Conservation (phyloP, 306 rosid species). For the Trifolium repens region DNA sequence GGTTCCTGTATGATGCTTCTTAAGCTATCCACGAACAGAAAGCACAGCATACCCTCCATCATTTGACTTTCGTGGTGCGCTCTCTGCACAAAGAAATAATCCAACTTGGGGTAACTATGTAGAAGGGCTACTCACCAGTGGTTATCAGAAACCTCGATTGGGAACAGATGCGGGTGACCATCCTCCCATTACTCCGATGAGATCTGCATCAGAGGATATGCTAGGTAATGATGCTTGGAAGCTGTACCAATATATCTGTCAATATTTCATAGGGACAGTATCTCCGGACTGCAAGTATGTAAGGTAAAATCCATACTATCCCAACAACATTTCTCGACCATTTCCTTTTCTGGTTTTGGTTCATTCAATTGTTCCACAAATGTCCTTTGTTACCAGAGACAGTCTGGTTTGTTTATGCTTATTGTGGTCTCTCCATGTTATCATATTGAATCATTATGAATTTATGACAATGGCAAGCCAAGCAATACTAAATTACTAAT, state of each 20-base stretch:
- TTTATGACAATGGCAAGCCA: background rate
- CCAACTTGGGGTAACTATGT: slow-evolving; percentile 79
- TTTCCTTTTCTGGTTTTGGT: slow-evolving; percentile 35
- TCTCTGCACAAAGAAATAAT: slow-evolving; percentile 69
- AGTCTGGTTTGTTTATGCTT: slow-evolving; percentile 32
- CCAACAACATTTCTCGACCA: slow-evolving; percentile 4
- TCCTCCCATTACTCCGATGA: slow-evolving; percentile 97
- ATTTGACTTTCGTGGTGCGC: slow-evolving; percentile 84
- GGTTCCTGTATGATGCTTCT: slow-evolving; percentile 47
- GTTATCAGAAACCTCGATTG: slow-evolving; percentile 73
- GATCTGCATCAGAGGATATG: slow-evolving; percentile 78
- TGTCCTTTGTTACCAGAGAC: slow-evolving; percentile 11
- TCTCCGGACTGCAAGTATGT: slow-evolving; percentile 91
- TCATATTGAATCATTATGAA: slow-evolving; percentile 24
- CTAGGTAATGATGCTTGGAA: slow-evolving; percentile 90
- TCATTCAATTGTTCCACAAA: slow-evolving; percentile 36
- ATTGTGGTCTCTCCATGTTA: slow-evolving; percentile 16
- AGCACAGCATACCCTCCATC: slow-evolving; percentile 94
- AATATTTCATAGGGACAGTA: slow-evolving; percentile 86
- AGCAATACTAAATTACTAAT: slow-evolving; percentile 25
- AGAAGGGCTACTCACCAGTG: slow-evolving; percentile 61
- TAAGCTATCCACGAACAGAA: slow-evolving; percentile 96
- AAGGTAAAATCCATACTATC: slow-evolving; percentile 57
- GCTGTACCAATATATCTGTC: slow-evolving; percentile 87
- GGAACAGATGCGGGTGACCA: slow-evolving; percentile 96